Evolutionary conservation across 371 early-diverging fungal genomes (phyloP).

Genomic region (Umbelopsis sp.): DNA sequence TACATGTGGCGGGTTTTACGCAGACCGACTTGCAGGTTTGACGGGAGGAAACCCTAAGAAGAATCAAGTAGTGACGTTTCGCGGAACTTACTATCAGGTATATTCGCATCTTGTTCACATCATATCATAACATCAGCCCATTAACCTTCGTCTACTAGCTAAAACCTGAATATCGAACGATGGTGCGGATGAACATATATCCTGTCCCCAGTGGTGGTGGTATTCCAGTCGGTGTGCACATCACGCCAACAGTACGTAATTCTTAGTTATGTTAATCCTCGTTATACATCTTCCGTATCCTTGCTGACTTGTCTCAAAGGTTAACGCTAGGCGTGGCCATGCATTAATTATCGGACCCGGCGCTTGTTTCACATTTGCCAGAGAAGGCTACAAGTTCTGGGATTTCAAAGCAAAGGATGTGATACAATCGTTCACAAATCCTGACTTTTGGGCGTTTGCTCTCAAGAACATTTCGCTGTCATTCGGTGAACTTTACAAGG

Average conservation of each 20-base stretch:
- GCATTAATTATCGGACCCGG: slow-evolving; percentile 55
- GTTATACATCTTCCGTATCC: not conserved
- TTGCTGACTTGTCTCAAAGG: slow-evolving; percentile 19
- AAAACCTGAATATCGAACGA: slow-evolving; percentile 42
- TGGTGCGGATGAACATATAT: slow-evolving; percentile 50
- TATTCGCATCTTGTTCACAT: not conserved
- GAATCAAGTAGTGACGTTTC: slow-evolving; percentile 44
- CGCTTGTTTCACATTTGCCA: slow-evolving; percentile 51
- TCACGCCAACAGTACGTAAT: slow-evolving; percentile 44
- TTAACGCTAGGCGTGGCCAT: slow-evolving; percentile 46
- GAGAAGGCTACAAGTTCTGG: slow-evolving; percentile 48
- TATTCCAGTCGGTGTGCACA: slow-evolving; percentile 53
- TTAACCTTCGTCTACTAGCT: not conserved
- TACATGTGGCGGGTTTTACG: slow-evolving; percentile 53
- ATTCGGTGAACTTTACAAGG: slow-evolving; percentile 49
- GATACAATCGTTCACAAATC: slow-evolving; percentile 36
- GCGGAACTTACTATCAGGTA: slow-evolving; percentile 50
- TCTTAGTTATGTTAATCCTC: not conserved
- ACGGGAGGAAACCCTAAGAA: slow-evolving; percentile 43
- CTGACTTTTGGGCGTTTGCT: slow-evolving; percentile 42
- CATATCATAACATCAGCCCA: no score
- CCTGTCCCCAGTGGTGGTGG: slow-evolving; percentile 54
- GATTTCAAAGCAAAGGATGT: slow-evolving; percentile 43
- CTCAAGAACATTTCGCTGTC: slow-evolving; percentile 46
- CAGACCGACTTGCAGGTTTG: slow-evolving; percentile 45